Base-by-base conservation (phyloP, 768 basidiomycete species). In the Pleurotus eryngii region DNA sequence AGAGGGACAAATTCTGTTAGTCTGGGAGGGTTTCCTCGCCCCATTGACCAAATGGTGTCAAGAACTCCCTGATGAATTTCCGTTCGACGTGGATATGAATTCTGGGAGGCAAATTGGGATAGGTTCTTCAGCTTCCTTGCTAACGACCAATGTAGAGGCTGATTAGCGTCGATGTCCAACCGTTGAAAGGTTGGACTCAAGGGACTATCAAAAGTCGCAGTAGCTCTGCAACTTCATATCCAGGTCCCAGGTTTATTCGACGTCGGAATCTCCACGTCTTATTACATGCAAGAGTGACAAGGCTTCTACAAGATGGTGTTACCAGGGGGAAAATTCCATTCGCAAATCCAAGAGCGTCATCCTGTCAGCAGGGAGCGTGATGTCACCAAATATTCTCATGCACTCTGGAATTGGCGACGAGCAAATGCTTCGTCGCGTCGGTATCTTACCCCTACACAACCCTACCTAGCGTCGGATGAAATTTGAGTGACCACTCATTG, bases 51-150 rank as follows among this genome's bases (percentile, higher is more conserved):
- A 17, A 50, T 57, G 15, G 63, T 70, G 20, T 55, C 72, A 55
- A 3, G 60, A 68, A 35, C 42, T 68, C 7, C 30, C 57, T 4
- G 4, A 30, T 15, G 64, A 67, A 43, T 70, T 69, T 51, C 65
- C 57, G 24, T 27, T 63, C 11, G 67, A 65, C 46, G 8, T 57
- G 20, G 72, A 74, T 61, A 61, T 66, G 47, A 71, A 74, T 57
- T 62, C 62, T 1, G 75, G 75, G 1, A 57, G 60, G 39, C 61
- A 61, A 1, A 46, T 72, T 5, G 74, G 74, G 3, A 57, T 74
- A 14, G 61, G 74, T 72, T 27, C 24, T 63, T 49, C 39, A 3
- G 12, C 17, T 1, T 46, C 38, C 5, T 45, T 45, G 17, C 20
- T 45, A 14, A 17, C 18, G 42, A 7, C 15, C 15, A 9, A 5